Base-by-base conservation (phyloP, 2,329 filamentous ascomycete species). In the Ramularia collo-cygni region DNA sequence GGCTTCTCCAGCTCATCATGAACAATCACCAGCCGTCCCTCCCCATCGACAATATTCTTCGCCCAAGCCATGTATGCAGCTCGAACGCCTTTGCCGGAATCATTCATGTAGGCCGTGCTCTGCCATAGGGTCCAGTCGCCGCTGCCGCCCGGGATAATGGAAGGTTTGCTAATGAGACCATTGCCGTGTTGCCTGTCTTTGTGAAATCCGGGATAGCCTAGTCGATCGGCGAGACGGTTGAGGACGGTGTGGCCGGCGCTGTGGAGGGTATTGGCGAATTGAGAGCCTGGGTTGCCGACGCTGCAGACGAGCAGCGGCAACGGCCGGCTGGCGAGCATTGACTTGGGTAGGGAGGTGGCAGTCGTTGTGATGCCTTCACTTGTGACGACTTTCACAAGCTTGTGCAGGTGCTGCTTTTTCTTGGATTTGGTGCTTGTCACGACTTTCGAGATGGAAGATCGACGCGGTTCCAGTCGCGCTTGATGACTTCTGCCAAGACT, bases 1-100 rank as follows among this genome's bases (percentile, higher is more conserved):
- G 74, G 67, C 29, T 76, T 71, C 55, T 95, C 89, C 24, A 96
- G 65, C 60, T 96, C 90, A 60, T 96, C 90, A 61, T 96, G 88
- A 14, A 96, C 69, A 9, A 96, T 68, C 0, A 96, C 77, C 12
- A 98, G 63, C 3, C 69, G 65, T 14, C 46, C 42, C 40, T 54
- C 41, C 17, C 67, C 10, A 68, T 51, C 67, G 2, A 46, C 26
- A 49, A 48, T 53, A 10, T 31, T 41, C 18, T 46, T 48, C 4
- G 43, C 42, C 64, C 44, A 79, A n/a, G 76, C 67, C 28, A 70
- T 71, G 70, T 83, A 88, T 2, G 81, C 79, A 2, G 70, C 69
- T 3, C 75, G 68, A 0, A 95, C 75, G 44, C 81, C 84, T 0
- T 73, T 70, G 0, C 92, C 92, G 2, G 80, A 85, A 4, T 83